A percentile compares a stretch with the other conserved stretches of the same genome.
Conservation (phyloP, 2,329 filamentous ascomycete genomes). For the Fusarium decemcellulare region DNA sequence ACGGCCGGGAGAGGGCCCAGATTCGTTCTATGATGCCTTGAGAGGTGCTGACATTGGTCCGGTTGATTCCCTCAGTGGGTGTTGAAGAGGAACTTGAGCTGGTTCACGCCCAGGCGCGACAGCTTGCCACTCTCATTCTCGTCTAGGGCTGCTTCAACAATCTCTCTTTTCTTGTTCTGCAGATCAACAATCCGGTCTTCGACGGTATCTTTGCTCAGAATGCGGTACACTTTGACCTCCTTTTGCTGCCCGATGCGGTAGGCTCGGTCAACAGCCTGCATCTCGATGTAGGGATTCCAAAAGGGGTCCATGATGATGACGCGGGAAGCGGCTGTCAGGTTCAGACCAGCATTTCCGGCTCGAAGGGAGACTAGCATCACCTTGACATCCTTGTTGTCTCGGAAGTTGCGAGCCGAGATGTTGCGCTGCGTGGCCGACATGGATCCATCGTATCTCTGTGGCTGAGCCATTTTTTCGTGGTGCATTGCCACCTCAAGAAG, state of each 20-base stretch:
- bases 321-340: conserved; percentile 85
- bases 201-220: conserved; percentile 83
- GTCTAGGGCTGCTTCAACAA: conserved; percentile 86
- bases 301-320: conserved; percentile 95
- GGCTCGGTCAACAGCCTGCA: conserved; percentile 91
- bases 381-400: conserved; percentile 73
- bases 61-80: conserved; percentile 8
- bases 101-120: conserved; percentile 74
- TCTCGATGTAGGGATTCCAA: conserved; percentile 95
- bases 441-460: conserved; percentile 83
- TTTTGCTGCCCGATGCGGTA: conserved; percentile 87
- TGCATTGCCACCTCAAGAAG: conserved; percentile 81
- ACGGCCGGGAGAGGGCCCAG: background rate
- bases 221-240: conserved; percentile 83
- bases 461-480: conserved; percentile 72
- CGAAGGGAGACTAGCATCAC: conserved; percentile 87
- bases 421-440: conserved; percentile 81
- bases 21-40: background rate
- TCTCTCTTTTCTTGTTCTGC: conserved; percentile 82
- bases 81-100: conserved; percentile 79
- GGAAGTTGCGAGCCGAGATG: conserved; percentile 75
- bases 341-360: conserved; percentile 88
- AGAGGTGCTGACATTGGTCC: background rate
- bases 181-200: conserved; percentile 88
- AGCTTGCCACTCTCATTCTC: conserved; percentile 79